Conservation (phyloP, 106 monocot species). For the Alisma plantagoaquatica region DNA sequence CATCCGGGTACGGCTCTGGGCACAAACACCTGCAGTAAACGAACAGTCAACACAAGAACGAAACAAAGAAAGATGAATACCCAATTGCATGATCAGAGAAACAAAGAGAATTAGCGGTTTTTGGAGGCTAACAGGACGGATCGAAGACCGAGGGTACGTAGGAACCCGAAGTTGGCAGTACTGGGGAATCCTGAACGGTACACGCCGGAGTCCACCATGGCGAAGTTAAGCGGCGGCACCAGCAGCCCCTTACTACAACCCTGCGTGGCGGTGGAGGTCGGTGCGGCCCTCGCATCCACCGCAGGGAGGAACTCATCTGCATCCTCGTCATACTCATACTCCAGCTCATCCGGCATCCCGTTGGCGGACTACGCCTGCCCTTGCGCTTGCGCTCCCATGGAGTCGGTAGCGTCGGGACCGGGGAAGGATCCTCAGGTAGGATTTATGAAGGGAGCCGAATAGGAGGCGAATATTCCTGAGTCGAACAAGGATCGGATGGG, state of each 20-base stretch:
- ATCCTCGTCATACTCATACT: not conserved
- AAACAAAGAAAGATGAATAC: not conserved
- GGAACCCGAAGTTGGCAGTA: conserved; percentile 25
- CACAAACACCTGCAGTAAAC: conserved; percentile 12
- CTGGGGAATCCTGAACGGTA: conserved; percentile 35
- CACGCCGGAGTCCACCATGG: conserved; percentile 34
- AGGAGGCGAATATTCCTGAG: too few species aligned
- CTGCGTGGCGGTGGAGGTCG: not conserved
- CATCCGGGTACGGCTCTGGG: conserved; percentile 17
- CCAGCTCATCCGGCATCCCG: too few species aligned
- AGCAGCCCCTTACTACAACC: conserved; percentile 10
- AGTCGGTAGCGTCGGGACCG: too few species aligned
- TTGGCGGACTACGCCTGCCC: too few species aligned
- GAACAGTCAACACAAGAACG: not conserved
- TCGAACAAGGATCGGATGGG: too few species aligned
- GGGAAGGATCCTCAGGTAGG: too few species aligned
- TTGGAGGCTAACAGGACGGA: conserved; percentile 28
- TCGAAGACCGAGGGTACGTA: conserved; percentile 24
- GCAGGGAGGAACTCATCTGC: not conserved
- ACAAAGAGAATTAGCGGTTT: not conserved
- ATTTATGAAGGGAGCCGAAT: too few species aligned
- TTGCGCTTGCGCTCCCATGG: too few species aligned
- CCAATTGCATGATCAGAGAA: not conserved
- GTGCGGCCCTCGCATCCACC: not conserved
- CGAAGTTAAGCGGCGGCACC: conserved; percentile 37